Conservation (phyloP, 345 rosid genomes). For the Camelina neglecta region DNA sequence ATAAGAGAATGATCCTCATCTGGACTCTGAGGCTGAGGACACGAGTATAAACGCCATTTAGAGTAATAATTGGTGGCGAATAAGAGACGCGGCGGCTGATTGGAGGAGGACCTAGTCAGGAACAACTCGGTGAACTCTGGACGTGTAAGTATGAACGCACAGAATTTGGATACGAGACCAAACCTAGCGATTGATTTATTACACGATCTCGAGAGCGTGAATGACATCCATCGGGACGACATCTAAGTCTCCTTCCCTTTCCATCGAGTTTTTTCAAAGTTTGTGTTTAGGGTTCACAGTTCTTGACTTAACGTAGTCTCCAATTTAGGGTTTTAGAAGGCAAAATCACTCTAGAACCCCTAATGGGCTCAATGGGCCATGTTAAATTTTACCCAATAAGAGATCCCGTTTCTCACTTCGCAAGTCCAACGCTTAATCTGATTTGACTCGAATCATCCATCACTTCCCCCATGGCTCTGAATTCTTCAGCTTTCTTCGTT, state of each 20-base stretch:
- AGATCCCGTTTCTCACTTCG: background rate
- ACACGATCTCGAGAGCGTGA: background rate
- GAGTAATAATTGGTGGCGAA: background rate
- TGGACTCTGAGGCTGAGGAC: background rate
- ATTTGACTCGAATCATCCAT: background rate
- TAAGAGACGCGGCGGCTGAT: background rate
- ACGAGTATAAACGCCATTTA: background rate
- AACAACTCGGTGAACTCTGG: background rate
- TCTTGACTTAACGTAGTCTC: background rate
- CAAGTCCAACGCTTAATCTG: background rate
- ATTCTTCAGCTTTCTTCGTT: slow-evolving; percentile 22
- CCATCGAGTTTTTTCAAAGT: too few species aligned
- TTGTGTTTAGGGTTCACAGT: background rate
- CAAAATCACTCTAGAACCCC: background rate
- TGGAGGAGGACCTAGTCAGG: background rate
- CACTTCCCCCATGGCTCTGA: background rate
- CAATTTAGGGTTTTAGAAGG: background rate
- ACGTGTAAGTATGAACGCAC: background rate
- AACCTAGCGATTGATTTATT: background rate
- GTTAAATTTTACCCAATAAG: slow-evolving; percentile 4
- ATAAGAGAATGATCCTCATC: background rate
- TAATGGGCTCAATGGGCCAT: slow-evolving; percentile 2
- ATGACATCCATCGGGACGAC: background rate
- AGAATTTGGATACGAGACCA: background rate
- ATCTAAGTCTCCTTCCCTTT: too few species aligned